Evolutionary conservation across 495 filamentous ascomycete genomes (phyloP).

Genomic region (Trichoderma orchidacearum): DNA sequence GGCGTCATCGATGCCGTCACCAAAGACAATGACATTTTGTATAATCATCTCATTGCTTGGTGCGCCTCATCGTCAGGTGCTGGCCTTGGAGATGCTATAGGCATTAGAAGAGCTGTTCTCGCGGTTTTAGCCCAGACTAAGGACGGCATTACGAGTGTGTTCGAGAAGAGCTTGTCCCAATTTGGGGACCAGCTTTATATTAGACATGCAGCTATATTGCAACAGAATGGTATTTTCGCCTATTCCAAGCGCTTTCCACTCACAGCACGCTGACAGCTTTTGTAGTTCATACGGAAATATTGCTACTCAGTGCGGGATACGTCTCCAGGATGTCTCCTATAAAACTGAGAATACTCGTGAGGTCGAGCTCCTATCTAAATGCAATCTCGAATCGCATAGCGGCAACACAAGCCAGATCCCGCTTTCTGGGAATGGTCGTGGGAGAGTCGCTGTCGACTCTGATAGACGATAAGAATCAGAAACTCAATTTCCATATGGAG

Average conservation of each 20-base stretch:
- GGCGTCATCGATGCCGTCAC: conserved; percentile 27
- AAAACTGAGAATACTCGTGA: conserved; percentile 47
- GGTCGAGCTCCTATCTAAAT: conserved; percentile 58
- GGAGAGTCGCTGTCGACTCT: conserved; percentile 70
- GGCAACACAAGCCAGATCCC: conserved; percentile 55
- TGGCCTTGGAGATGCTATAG: conserved; percentile 47
- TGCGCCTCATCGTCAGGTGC: conserved; percentile 48
- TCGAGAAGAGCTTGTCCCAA: conserved; percentile 53
- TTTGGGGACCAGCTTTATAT: conserved; percentile 84
- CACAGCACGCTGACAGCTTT: not conserved
- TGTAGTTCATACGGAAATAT: conserved; percentile 59
- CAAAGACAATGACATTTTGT: conserved; percentile 17
- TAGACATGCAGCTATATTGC: conserved; percentile 62
- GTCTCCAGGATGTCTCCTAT: conserved; percentile 46
- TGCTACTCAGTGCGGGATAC: conserved; percentile 68
- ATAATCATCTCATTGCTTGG: conserved; percentile 52
- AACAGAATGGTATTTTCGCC: conserved; percentile 74
- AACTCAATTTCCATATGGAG: conserved; percentile 73
- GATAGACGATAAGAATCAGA: conserved; percentile 57
- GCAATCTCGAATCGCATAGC: conserved; percentile 79
- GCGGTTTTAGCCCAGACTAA: conserved; percentile 40
- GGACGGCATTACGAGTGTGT: conserved; percentile 37
- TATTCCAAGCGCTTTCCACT: not conserved
- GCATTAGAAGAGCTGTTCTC: conserved; percentile 52
- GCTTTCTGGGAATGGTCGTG: conserved; percentile 83